phyloP scores from a whole-genome alignment of 176 grass and related monocot species.

The Oryza longistaminata region DNA sequence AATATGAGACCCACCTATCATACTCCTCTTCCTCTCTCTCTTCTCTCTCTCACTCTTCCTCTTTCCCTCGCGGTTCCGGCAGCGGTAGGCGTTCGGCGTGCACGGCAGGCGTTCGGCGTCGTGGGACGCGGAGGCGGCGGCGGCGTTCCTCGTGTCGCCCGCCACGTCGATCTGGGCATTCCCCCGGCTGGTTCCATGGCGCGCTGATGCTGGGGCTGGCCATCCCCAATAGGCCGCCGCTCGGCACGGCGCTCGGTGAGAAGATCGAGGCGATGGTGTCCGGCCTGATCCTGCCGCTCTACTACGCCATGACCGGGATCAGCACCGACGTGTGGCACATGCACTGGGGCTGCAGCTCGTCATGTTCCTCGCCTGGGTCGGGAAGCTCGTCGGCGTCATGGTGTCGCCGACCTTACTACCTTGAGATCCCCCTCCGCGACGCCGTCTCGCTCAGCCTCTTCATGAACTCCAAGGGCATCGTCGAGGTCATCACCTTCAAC shows the following conservation, averaged over 20 bases:
- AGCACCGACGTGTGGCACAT: conserved; percentile 52
- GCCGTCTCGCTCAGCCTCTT: conserved; percentile 68
- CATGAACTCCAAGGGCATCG: conserved; percentile 83
- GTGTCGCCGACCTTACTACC: conserved; percentile 53
- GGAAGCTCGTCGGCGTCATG: conserved; percentile 66
- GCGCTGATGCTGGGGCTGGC: conserved; percentile 82
- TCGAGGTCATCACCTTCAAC: conserved; percentile 70
- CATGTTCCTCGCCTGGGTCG: conserved; percentile 45
- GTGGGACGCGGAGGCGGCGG: too few relatives aligned
- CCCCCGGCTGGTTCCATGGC: conserved; percentile 62
- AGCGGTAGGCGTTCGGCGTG: too few relatives aligned
- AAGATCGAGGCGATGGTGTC: conserved; percentile 72
- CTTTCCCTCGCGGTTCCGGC: too few relatives aligned
- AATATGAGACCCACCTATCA: too few relatives aligned
- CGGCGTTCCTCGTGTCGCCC: conserved; percentile 51
- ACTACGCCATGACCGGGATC: conserved; percentile 60
- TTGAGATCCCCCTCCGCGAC: conserved; percentile 60
- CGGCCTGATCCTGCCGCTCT: conserved; percentile 68
- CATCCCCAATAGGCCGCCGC: conserved; percentile 78
- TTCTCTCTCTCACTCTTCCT: too few relatives aligned
- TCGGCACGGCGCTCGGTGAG: conserved; percentile 70
- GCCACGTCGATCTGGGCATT: conserved; percentile 54
- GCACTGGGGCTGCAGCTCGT: conserved; percentile 51
- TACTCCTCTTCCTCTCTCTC: too few relatives aligned
- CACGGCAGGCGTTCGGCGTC: too few relatives aligned